phyloP scores from a whole-genome alignment of 768 basidiomycete genomes.

The Omphalotus guepiniiformis region DNA sequence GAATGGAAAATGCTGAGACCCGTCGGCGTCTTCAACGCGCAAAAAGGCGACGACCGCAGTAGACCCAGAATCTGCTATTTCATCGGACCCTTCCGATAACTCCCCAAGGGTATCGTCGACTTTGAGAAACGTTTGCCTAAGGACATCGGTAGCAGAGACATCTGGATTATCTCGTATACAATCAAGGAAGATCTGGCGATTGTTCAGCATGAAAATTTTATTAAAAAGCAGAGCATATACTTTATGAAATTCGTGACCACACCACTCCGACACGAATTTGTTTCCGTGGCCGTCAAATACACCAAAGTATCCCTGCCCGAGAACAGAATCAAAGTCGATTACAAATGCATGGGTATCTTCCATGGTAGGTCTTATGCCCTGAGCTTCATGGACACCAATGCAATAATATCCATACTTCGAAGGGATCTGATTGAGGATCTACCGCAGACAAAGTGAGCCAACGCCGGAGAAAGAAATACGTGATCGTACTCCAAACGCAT shows the following conservation, averaged over 20 bases:
- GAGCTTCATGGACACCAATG: slow-evolving; percentile 52
- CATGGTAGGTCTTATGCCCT: slow-evolving; percentile 65
- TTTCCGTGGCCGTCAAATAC: slow-evolving; percentile 82
- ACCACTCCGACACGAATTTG: slow-evolving; percentile 81
- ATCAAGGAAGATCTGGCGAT: slow-evolving; percentile 7
- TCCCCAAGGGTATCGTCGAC: slow-evolving; percentile 82
- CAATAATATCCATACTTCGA: slow-evolving; percentile 35
- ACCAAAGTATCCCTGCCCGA: slow-evolving; percentile 78
- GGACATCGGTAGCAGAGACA: slow-evolving; percentile 72
- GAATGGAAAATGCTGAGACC: slow-evolving; percentile 60
- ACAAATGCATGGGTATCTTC: slow-evolving; percentile 77
- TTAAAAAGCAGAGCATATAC: slow-evolving; percentile 18
- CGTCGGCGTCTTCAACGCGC: slow-evolving; percentile 79
- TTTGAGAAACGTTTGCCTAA: slow-evolving; percentile 92
- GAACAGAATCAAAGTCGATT: slow-evolving; percentile 66
- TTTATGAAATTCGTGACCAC: slow-evolving; percentile 74
- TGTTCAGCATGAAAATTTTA: background rate
- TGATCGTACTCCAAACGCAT: slow-evolving; percentile 47
- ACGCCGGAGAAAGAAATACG: background rate
- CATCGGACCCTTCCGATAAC: slow-evolving; percentile 81
- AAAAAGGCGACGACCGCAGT: slow-evolving; percentile 96
- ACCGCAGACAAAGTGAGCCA: background rate
- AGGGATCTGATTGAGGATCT: slow-evolving; percentile 51
- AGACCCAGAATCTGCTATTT: slow-evolving; percentile 93
- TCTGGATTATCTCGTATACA: slow-evolving; percentile 56